Conservation (phyloP, 768 basidiomycete genomes). For the Xerocomus brunneocitrinus region DNA sequence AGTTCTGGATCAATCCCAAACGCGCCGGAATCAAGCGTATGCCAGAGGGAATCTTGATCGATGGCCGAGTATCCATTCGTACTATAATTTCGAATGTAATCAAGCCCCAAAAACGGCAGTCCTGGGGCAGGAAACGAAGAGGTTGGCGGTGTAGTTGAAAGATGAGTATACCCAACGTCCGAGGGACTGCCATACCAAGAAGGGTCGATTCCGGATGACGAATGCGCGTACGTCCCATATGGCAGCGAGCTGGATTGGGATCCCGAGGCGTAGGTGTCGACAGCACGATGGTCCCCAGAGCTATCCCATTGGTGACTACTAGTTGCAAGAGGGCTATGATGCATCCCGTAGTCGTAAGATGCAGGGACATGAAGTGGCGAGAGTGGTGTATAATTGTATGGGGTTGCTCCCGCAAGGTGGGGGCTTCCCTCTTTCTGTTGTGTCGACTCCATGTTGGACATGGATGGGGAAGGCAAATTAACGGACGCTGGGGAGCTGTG, state of each 20-base stretch:
- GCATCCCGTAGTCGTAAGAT: slow-evolving; percentile 50
- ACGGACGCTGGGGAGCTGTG: slow-evolving; percentile 75
- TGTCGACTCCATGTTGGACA: slow-evolving; percentile 44
- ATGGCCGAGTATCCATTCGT: slow-evolving; percentile 37
- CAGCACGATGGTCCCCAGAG: slow-evolving; percentile 34
- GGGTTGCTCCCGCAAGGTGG: slow-evolving; percentile 41
- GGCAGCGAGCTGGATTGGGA: slow-evolving; percentile 33
- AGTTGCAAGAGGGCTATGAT: slow-evolving; percentile 29
- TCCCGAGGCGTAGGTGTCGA: slow-evolving; percentile 43
- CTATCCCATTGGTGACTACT: slow-evolving; percentile 43
- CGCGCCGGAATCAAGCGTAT: slow-evolving; percentile 65
- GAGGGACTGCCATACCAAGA: slow-evolving; percentile 31
- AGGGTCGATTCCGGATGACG: slow-evolving; percentile 39
- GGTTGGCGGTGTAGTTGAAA: slow-evolving; percentile 56
- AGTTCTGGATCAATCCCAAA: slow-evolving; percentile 77
- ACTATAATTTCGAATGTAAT: slow-evolving; percentile 76
- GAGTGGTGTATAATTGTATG: slow-evolving; percentile 45
- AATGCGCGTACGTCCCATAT: slow-evolving; percentile 44
- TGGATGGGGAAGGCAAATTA: slow-evolving; percentile 67
- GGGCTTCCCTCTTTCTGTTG: slow-evolving; percentile 51
- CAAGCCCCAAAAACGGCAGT: slow-evolving; percentile 80
- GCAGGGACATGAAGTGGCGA: slow-evolving; percentile 51
- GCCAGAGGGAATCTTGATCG: slow-evolving; percentile 45
- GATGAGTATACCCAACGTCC: slow-evolving; percentile 38
- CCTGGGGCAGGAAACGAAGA: slow-evolving; percentile 67